Evolutionary conservation across 768 basidiomycete species (phyloP).

Genomic region (Hebeloma cylindrosporum): DNA sequence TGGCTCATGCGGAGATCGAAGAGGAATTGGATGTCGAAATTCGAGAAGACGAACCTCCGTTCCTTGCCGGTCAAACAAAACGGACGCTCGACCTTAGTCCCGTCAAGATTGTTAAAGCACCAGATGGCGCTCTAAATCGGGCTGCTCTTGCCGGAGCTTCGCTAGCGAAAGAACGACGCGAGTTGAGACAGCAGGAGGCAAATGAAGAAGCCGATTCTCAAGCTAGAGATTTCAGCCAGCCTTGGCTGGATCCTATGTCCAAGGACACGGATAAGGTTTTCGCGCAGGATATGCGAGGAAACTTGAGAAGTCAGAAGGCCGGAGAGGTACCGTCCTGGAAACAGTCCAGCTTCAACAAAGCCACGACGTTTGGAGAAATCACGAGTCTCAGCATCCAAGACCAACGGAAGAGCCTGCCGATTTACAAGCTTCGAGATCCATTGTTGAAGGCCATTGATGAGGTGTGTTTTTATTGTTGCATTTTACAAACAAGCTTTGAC

Average conservation of each 20-base stretch:
- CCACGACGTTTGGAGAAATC: conserved; percentile 93
- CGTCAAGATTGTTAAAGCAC: conserved; percentile 97
- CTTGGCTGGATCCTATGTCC: conserved; percentile 99
- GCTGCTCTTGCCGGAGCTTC: conserved; percentile 94
- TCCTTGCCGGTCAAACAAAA: conserved; percentile 95
- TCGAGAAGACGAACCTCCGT: conserved; percentile 94
- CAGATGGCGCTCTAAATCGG: conserved; percentile 94
- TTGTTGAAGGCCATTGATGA: conserved; percentile 87
- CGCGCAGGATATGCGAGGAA: conserved; percentile 87
- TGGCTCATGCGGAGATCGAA: conserved; percentile 83
- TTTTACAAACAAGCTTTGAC: conserved; percentile 12
- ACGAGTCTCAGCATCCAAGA: conserved; percentile 90
- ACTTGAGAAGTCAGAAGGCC: conserved; percentile 79
- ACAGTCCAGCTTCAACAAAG: conserved; percentile 90
- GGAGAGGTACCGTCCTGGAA: conserved; percentile 89
- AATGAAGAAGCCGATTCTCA: conserved; percentile 95
- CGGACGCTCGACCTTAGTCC: conserved; percentile 93
- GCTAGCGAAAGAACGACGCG: conserved; percentile 91
- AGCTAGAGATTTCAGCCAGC: conserved; percentile 90
- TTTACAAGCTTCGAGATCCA: conserved; percentile 91
- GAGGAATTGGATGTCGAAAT: conserved; percentile 98
- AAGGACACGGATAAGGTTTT: conserved; percentile 83
- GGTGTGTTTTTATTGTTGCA: conserved; percentile 46
- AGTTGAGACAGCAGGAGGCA: conserved; percentile 89
- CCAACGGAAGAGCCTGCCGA: conserved; percentile 87